Conservation (phyloP, 495 filamentous ascomycete species). For the Haplographium delicatum region DNA sequence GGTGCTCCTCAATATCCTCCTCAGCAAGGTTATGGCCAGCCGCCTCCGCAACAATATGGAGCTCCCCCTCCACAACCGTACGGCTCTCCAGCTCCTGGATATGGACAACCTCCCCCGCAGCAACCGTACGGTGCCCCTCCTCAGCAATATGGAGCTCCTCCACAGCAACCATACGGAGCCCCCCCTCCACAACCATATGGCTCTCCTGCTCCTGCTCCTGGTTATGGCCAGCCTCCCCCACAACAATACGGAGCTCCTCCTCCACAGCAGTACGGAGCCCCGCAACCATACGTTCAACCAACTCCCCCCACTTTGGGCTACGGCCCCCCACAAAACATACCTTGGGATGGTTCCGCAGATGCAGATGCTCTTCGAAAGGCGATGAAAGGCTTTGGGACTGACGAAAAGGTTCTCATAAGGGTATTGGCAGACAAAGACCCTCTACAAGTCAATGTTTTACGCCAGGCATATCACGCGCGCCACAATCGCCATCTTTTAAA, state of each 20-base stretch:
- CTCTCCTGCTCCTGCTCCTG: slow-evolving; percentile 28
- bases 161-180: slow-evolving; percentile 27
- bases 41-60: no score
- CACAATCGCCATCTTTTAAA: slow-evolving; percentile 62
- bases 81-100: slow-evolving; percentile 23
- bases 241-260: slow-evolving; percentile 40
- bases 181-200: slow-evolving; percentile 27
- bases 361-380: slow-evolving; percentile 68
- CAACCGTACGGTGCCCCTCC: slow-evolving; percentile 20
- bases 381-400: slow-evolving; percentile 90
- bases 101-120: slow-evolving; percentile 19
- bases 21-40: slow-evolving; percentile 8
- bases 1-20: slow-evolving; percentile 1
- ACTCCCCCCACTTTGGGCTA: slow-evolving; percentile 59
- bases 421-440: slow-evolving; percentile 64
- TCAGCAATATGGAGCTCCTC: slow-evolving; percentile 20
- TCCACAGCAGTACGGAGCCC: slow-evolving; percentile 37
- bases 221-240: slow-evolving; percentile 27
- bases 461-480: slow-evolving; percentile 55
- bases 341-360: slow-evolving; percentile 57
- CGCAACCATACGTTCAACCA: slow-evolving; percentile 36
- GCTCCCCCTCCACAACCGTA: slow-evolving; percentile 12
- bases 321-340: slow-evolving; percentile 53
- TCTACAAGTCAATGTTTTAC: slow-evolving; percentile 64
- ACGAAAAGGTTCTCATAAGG: slow-evolving; percentile 67